These are phyloP conservation scores for Mesostigma viride DNA, from an alignment of 139 green algal species.

Conservation along the genomic window DNA sequence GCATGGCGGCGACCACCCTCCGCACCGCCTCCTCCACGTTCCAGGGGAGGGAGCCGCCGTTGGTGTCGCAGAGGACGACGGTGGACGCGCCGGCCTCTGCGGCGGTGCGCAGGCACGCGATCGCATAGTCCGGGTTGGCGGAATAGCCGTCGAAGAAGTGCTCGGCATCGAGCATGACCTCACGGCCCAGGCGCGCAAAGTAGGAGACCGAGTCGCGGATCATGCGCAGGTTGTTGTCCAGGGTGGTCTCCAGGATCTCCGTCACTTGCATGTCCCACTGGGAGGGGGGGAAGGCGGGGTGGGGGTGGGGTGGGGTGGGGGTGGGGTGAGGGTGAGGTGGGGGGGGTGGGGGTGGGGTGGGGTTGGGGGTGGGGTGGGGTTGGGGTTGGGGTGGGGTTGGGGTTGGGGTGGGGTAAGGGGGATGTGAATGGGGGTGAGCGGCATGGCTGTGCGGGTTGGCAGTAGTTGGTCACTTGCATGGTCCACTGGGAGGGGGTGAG, in stretches of 20 bases:
- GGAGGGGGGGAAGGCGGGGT: no score
- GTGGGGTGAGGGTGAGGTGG: no score
- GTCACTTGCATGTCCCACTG: slow-evolving; percentile 36
- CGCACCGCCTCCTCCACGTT: slow-evolving; percentile 16
- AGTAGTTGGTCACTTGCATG: no score
- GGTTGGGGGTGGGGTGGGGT: no score
- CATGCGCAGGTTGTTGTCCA: slow-evolving; percentile 36
- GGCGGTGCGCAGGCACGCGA: slow-evolving; percentile 21
- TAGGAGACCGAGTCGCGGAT: slow-evolving; percentile 32
- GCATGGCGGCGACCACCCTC: background rate
- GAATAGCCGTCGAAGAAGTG: slow-evolving; percentile 29
- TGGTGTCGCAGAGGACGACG: slow-evolving; percentile 40
- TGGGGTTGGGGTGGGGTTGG: no score
- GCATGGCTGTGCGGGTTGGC: no score
- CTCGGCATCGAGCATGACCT: slow-evolving; percentile 30
- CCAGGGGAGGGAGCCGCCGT: slow-evolving; percentile 38
- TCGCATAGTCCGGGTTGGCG: slow-evolving; percentile 28
- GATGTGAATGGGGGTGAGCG: no score
- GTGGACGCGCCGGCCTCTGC: slow-evolving; percentile 29
- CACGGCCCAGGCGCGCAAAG: slow-evolving; percentile 23
- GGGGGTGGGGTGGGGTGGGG: no score
- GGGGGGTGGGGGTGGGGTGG: no score
- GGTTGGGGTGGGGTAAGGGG: no score
- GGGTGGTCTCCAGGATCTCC: slow-evolving; percentile 23
- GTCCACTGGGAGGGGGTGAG: no score